Conservation (phyloP, 2,329 filamentous ascomycete species). For the Rutstroemia sydowiana region DNA sequence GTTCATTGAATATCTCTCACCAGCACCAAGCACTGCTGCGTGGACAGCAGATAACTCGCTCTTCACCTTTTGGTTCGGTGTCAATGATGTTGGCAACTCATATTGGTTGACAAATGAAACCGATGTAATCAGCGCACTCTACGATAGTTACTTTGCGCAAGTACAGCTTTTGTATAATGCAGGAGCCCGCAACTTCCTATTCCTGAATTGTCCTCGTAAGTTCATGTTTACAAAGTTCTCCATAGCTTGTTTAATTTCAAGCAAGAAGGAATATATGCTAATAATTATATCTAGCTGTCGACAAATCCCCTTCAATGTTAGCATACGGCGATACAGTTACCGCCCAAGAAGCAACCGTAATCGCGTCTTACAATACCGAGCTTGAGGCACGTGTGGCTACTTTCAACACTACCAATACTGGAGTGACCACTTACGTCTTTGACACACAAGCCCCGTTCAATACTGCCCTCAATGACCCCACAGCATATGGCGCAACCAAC, state of each 20-base stretch:
- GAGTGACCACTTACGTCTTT: background rate
- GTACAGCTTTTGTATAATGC: constrained; percentile 37
- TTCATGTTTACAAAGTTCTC: background rate
- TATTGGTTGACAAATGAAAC: constrained; percentile 31
- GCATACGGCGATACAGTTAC: background rate
- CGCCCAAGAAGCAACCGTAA: background rate
- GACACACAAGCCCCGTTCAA: background rate
- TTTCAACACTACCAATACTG: background rate
- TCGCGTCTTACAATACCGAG: constrained; percentile 1
- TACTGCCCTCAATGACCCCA: background rate
- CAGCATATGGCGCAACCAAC: constrained; percentile 14
- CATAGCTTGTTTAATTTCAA: background rate
- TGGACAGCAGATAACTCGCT: constrained; percentile 36
- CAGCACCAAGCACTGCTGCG: constrained; percentile 30
- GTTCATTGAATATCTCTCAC: constrained; percentile 32
- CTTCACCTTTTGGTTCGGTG: constrained; percentile 44
- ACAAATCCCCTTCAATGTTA: background rate
- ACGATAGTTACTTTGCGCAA: constrained; percentile 38
- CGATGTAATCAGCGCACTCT: constrained; percentile 31
- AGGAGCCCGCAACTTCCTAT: constrained; percentile 41
- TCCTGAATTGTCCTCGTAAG: constrained; percentile 39
- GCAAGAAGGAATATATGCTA: no score
- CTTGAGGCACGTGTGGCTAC: background rate
- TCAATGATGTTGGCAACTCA: constrained; percentile 44
- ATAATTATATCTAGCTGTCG: background rate